Conservation (phyloP, 2,329 filamentous ascomycete species). For the Lachnellula cervina region DNA sequence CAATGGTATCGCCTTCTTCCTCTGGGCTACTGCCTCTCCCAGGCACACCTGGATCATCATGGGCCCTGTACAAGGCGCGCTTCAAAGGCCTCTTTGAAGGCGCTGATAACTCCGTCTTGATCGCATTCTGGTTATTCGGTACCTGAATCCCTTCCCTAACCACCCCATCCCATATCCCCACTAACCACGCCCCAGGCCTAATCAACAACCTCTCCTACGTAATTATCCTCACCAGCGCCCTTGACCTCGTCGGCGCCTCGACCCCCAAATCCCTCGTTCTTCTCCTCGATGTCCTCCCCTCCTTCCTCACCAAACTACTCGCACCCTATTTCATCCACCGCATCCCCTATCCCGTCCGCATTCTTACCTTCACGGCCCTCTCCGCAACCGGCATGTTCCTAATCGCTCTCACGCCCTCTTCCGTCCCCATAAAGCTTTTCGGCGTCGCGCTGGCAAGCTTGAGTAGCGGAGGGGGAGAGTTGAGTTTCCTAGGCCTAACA, state of each 20-base stretch:
- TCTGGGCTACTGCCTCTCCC: constrained; percentile 49
- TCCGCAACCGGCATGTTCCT: constrained; percentile 86
- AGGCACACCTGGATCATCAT: constrained; percentile 59
- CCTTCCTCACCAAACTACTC: constrained; percentile 80
- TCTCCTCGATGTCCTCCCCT: constrained; percentile 86
- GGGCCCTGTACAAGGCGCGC: constrained; percentile 67
- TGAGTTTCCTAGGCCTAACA: constrained; percentile 85
- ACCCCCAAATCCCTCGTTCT: constrained; percentile 90
- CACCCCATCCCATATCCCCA: background rate
- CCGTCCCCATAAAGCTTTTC: constrained; percentile 69
- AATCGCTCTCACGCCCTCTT: constrained; percentile 71
- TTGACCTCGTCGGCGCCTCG: constrained; percentile 83
- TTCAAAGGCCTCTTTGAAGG: constrained; percentile 59
- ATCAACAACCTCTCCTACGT: constrained; percentile 99
- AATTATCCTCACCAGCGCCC: constrained; percentile 88
- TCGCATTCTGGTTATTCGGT: constrained; percentile 96
- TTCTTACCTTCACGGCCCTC: constrained; percentile 67
- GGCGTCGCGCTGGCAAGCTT: constrained; percentile 83
- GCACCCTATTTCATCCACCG: constrained; percentile 92
- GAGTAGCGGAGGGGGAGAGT: constrained; percentile 79
- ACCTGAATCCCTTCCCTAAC: constrained; percentile 24
- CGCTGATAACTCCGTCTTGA: constrained; percentile 64
- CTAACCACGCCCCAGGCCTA: constrained; percentile 52
- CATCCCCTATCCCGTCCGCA: constrained; percentile 72
- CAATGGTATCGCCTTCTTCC: constrained; percentile 20